A percentile compares a stretch with the other conserved stretches of the same genome.
These are phyloP conservation scores for Aspergillus fumigatiaffinis DNA, from an alignment of 2,329 filamentous ascomycete genomes.

Conservation along the genomic window DNA sequence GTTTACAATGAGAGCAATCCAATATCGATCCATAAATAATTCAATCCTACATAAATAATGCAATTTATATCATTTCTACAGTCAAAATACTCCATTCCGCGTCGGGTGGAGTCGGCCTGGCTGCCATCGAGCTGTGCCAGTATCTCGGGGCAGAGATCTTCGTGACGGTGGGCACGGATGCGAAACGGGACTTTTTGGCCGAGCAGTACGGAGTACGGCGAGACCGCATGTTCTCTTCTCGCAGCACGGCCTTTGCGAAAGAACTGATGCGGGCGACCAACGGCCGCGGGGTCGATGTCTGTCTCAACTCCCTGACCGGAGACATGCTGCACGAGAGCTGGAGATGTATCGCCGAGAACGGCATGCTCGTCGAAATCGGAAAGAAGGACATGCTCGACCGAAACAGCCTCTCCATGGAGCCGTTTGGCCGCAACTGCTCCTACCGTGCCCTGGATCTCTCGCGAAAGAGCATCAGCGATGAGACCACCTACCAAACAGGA, in stretches of 20 bases:
- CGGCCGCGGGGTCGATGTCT: slow-evolving; percentile 21
- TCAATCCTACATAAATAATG: not conserved
- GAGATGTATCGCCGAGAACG: slow-evolving; percentile 19
- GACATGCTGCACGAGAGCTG: slow-evolving; percentile 5
- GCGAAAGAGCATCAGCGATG: not conserved
- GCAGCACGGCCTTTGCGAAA: slow-evolving; percentile 12
- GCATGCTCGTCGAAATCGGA: slow-evolving; percentile 18
- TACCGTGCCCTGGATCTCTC: slow-evolving; percentile 14
- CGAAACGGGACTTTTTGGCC: slow-evolving; percentile 14
- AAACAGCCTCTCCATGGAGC: slow-evolving; percentile 11
- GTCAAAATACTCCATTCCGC: slow-evolving; percentile 14
- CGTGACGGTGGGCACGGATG: slow-evolving; percentile 17
- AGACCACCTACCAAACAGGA: not conserved
- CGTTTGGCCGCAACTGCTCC: slow-evolving; percentile 11
- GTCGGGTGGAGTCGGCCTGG: slow-evolving; percentile 17
- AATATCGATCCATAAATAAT: not conserved
- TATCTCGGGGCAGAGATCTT: slow-evolving; percentile 10
- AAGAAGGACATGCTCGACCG: slow-evolving; percentile 15
- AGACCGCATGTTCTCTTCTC: slow-evolving; percentile 21
- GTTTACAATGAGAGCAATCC: not conserved
- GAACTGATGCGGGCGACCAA: slow-evolving; percentile 14
- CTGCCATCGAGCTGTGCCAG: slow-evolving; percentile 17
- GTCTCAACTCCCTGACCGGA: slow-evolving; percentile 8
- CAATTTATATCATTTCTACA: not conserved
- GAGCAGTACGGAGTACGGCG: slow-evolving; percentile 12